Conservation (phyloP, 2,329 filamentous ascomycete genomes). For the Fusarium sororula region DNA sequence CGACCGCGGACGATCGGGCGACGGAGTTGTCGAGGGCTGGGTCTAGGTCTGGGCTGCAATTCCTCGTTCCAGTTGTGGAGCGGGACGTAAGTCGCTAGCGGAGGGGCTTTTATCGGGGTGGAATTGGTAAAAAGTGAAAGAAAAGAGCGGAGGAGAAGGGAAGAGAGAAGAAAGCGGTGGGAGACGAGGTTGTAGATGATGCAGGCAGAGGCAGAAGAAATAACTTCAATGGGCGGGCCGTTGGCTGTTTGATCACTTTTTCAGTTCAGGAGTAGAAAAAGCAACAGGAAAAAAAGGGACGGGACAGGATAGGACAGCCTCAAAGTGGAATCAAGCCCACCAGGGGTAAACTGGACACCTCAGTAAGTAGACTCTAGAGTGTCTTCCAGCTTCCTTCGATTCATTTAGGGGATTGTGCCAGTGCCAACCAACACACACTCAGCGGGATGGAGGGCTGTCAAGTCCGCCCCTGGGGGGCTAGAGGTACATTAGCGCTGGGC, state of each 20-base stretch:
- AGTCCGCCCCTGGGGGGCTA: constrained; percentile 28
- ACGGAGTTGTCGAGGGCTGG: constrained; percentile 27
- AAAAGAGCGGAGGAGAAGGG: constrained; percentile 12
- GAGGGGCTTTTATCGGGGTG: constrained; percentile 22
- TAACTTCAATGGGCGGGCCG: constrained; percentile 1
- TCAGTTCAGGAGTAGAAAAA: constrained; percentile 31
- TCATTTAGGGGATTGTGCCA: constrained; percentile 12
- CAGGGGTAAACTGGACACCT: constrained; percentile 3
- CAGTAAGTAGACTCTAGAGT: neutral
- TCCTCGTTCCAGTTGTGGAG: constrained; percentile 39
- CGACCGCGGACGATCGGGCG: constrained; percentile 33
- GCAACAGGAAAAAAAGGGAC: constrained; percentile 28
- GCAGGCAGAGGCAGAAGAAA: constrained; percentile 8
- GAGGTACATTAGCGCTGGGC: constrained; percentile 33
- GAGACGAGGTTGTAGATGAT: neutral
- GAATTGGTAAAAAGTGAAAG: constrained; percentile 13
- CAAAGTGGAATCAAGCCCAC: constrained; percentile 29
- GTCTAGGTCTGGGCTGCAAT: constrained; percentile 2
- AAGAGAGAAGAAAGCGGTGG: constrained; percentile 6
- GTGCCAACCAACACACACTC: neutral
- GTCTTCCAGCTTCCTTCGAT: constrained; percentile 30
- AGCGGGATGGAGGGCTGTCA: constrained; percentile 37
- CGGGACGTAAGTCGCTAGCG: constrained; percentile 24
- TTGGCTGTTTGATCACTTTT: constrained; percentile 24
- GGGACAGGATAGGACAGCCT: constrained; percentile 17